phyloP scores from a whole-genome alignment of 2,329 filamentous ascomycete genomes.

The Hymenoscyphus scutula region DNA sequence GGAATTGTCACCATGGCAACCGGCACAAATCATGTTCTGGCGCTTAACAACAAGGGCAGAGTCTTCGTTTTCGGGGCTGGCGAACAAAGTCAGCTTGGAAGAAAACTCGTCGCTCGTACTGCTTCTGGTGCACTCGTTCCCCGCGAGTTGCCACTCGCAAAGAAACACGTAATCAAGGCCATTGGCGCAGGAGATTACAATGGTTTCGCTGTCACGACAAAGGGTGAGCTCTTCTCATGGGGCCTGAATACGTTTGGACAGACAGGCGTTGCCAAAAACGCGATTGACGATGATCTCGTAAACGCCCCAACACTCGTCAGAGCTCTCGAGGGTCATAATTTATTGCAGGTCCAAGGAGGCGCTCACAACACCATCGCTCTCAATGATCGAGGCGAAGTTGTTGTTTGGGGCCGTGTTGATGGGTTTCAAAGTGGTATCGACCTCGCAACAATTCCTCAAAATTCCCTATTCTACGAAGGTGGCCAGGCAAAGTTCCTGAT shows the following conservation, averaged over 20 bases:
- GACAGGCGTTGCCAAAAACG: constrained; percentile 63
- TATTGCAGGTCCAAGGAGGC: constrained; percentile 68
- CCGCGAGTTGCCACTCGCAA: not conserved
- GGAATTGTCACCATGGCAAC: constrained; percentile 52
- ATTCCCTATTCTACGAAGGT: constrained; percentile 59
- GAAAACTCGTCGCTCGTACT: constrained; percentile 34
- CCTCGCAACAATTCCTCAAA: constrained; percentile 51
- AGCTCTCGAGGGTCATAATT: constrained; percentile 59
- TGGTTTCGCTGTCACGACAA: constrained; percentile 70
- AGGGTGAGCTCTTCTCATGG: constrained; percentile 74
- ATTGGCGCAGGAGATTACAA: constrained; percentile 71
- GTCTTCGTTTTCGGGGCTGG: constrained; percentile 65
- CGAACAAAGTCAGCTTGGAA: constrained; percentile 68
- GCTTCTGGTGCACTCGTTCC: constrained; percentile 30
- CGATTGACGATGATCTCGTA: constrained; percentile 68
- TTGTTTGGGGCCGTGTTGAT: constrained; percentile 60
- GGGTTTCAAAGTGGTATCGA: constrained; percentile 56
- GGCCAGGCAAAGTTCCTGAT: constrained; percentile 69
- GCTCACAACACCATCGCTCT: constrained; percentile 72
- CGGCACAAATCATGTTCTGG: constrained; percentile 58
- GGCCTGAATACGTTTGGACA: constrained; percentile 86
- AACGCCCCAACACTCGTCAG: constrained; percentile 68
- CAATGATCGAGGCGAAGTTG: constrained; percentile 54
- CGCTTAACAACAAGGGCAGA: constrained; percentile 55
- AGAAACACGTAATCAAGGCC: constrained; percentile 24